These are phyloP conservation scores for Phialocephala subalpina DNA, from an alignment of 2,329 filamentous ascomycete genomes.

Conservation along the genomic window DNA sequence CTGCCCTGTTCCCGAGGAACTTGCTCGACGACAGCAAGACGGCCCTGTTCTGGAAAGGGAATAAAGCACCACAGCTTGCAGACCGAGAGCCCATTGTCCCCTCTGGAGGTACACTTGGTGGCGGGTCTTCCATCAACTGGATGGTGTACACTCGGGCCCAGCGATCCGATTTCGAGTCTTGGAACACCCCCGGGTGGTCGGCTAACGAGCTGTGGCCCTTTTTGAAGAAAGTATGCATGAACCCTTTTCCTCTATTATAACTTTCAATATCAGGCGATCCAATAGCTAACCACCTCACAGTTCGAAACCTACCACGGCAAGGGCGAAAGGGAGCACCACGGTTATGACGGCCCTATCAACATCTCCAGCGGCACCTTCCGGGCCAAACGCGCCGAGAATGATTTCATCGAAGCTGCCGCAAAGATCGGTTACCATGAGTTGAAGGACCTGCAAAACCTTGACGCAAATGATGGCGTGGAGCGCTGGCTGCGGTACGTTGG, in stretches of 20 bases:
- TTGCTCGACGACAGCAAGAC: neutral
- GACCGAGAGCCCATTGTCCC: slow-evolving; percentile 53
- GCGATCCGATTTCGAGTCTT: slow-evolving; percentile 50
- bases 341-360: slow-evolving; percentile 61
- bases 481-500: slow-evolving; percentile 57
- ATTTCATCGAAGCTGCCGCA: slow-evolving; percentile 57
- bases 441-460: slow-evolving; percentile 61
- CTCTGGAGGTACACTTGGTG: slow-evolving; percentile 62
- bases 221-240: slow-evolving; percentile 49
- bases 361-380: slow-evolving; percentile 59
- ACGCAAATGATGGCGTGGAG: slow-evolving; percentile 42
- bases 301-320: slow-evolving; percentile 55
- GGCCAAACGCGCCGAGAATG: slow-evolving; percentile 49
- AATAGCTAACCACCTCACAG: neutral
- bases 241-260: neutral
- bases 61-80: neutral
- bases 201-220: slow-evolving; percentile 60
- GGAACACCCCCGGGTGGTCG: slow-evolving; percentile 57
- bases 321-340: slow-evolving; percentile 52
- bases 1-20: neutral
- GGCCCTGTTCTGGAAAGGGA: slow-evolving; percentile 1
- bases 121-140: slow-evolving; percentile 67
- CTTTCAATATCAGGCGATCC: neutral
- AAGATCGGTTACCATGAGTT: slow-evolving; percentile 59
- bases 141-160: slow-evolving; percentile 60